Conservation (phyloP, 169 alveolate genomes). For the Plasmodium coatneyi region DNA sequence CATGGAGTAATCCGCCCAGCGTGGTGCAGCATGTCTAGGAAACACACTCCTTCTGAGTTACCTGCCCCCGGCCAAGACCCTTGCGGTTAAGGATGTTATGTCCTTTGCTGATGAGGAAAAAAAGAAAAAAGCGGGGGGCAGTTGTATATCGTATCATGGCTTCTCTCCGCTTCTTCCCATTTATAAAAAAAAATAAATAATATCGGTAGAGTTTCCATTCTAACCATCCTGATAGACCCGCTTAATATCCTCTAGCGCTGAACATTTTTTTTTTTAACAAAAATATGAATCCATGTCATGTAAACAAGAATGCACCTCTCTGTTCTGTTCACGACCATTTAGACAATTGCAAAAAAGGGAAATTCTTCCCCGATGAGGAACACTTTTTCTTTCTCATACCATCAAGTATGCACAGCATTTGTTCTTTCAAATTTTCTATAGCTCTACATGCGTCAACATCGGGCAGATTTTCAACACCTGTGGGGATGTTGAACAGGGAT, state of each 20-base stretch:
- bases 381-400: slow-evolving; percentile 17
- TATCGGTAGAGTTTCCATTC: not conserved
- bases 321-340: not conserved
- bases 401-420: slow-evolving; percentile 56
- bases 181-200: not conserved
- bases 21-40: not conserved
- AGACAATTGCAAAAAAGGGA: not conserved
- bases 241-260: slow-evolving; percentile 70
- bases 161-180: not conserved
- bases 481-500: not conserved
- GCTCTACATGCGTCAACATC: slow-evolving; percentile 45
- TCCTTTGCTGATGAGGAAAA: slow-evolving; percentile 30
- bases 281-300: not conserved
- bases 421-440: slow-evolving; percentile 34
- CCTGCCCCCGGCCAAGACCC: slow-evolving; percentile 74
- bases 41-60: not conserved
- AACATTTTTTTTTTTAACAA: not conserved
- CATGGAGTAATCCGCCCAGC: not conserved
- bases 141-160: not conserved
- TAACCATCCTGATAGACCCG: slow-evolving; percentile 65
- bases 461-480: slow-evolving; percentile 62
- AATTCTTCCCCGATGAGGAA: not conserved
- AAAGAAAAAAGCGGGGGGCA: not conserved
- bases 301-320: not conserved
- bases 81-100: slow-evolving; percentile 63